Conservation (phyloP, 192 early-diverging fungal genomes). For the Coemansia sp. region DNA sequence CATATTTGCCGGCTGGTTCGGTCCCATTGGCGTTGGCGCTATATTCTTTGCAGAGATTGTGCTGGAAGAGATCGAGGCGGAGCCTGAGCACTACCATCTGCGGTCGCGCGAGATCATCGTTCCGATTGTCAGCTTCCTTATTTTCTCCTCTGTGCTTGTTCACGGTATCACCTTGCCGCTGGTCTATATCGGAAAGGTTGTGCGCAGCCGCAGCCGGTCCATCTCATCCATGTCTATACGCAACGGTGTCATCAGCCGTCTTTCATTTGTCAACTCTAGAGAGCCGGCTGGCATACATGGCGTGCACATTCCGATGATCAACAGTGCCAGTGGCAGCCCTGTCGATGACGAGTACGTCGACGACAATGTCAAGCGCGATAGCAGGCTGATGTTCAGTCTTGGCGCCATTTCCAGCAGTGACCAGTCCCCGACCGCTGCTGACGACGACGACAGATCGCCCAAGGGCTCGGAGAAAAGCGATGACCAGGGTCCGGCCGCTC, state of each 20-base stretch:
- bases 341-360: neutral
- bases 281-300: constrained; percentile 34
- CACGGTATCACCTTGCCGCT: constrained; percentile 83
- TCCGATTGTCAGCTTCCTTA: constrained; percentile 73
- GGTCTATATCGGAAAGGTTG: constrained; percentile 67
- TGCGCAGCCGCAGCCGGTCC: constrained; percentile 45
- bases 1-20: constrained; percentile 89
- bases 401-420: neutral
- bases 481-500: constrained; percentile 10
- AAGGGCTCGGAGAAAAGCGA: constrained; percentile 2
- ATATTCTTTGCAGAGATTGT: constrained; percentile 61
- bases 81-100: constrained; percentile 37
- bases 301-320: constrained; percentile 38
- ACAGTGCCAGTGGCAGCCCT: constrained; percentile 10
- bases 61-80: constrained; percentile 47
- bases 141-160: constrained; percentile 81
- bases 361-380: constrained; percentile 11
- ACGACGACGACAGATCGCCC: constrained; percentile 2
- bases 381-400: neutral
- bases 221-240: constrained; percentile 46
- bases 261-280: constrained; percentile 50
- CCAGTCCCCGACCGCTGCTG: constrained; percentile 7
- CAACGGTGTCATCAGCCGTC: constrained; percentile 38
- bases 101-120: constrained; percentile 48
- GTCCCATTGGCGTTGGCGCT: constrained; percentile 79